A percentile compares a stretch with the other conserved stretches of the same genome.
These are phyloP conservation scores for Hymenoscyphus fructigenus DNA, from an alignment of 2,329 filamentous ascomycete genomes.

Conservation along the genomic window DNA sequence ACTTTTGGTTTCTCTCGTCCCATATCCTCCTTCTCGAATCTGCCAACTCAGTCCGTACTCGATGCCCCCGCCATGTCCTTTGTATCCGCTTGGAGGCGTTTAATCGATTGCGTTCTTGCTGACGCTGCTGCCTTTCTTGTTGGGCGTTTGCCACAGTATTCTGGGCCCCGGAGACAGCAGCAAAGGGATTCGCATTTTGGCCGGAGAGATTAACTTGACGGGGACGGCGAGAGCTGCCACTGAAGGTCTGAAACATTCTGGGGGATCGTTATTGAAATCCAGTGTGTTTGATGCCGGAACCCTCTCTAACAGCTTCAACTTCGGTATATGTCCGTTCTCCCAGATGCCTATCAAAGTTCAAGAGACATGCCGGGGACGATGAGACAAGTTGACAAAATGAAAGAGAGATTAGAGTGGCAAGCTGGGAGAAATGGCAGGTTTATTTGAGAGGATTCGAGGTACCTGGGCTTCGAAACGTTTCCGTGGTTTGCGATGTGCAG, in stretches of 20 bases:
- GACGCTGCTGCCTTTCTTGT: constrained; percentile 76
- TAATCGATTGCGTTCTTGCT: constrained; percentile 75
- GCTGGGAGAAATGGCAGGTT: neutral
- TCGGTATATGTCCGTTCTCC: neutral
- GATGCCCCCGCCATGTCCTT: constrained; percentile 77
- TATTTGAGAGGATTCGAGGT: neutral
- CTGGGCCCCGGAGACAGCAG: constrained; percentile 64
- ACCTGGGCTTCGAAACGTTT: neutral
- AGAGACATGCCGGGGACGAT: neutral
- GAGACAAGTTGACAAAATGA: neutral
- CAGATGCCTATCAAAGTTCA: neutral
- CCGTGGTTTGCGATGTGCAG: constrained; percentile 5
- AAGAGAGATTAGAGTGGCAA: neutral
- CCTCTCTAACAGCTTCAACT: neutral
- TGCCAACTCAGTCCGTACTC: constrained; percentile 57
- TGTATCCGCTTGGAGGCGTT: constrained; percentile 76
- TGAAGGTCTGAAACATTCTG: constrained; percentile 88
- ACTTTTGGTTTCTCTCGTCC: constrained; percentile 55
- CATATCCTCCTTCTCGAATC: constrained; percentile 58
- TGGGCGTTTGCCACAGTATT: constrained; percentile 82
- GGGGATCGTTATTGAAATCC: neutral
- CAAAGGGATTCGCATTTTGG: constrained; percentile 77
- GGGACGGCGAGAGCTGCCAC: constrained; percentile 78
- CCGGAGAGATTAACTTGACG: constrained; percentile 95
- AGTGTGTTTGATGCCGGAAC: neutral